phyloP scores from a whole-genome alignment of 352 stramenopile species.

The Phytophthora palmivora region DNA sequence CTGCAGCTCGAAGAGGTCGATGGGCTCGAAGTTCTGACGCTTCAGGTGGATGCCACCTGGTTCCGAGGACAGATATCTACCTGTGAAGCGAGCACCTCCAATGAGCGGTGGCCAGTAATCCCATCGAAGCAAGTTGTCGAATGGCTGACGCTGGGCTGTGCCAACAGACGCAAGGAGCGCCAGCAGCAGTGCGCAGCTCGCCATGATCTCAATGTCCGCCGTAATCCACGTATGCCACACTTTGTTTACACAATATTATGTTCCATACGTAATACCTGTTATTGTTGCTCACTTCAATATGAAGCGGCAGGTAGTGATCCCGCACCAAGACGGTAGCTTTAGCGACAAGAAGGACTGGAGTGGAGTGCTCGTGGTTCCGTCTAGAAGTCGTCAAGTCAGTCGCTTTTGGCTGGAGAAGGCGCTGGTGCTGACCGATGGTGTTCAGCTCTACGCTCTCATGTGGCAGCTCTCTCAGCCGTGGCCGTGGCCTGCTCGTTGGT shows the following conservation, averaged over 20 bases:
- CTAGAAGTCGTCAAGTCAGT: conserved; percentile 37
- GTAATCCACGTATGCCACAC: too few relatives aligned
- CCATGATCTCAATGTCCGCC: conserved; percentile 16
- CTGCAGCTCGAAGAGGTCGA: conserved; percentile 70
- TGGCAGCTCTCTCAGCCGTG: conserved; percentile 85
- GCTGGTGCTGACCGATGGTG: conserved; percentile 46
- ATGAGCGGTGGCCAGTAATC: conserved; percentile 73
- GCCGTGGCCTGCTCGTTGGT: conserved; percentile 72
- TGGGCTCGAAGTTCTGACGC: conserved; percentile 54
- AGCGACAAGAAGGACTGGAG: conserved; percentile 17
- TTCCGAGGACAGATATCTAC: conserved; percentile 60
- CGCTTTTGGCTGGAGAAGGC: conserved; percentile 72
- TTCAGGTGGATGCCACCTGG: conserved; percentile 52
- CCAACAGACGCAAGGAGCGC: conserved; percentile 4
- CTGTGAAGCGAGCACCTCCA: conserved; percentile 55
- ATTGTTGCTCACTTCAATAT: conserved; percentile 37
- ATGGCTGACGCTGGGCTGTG: conserved; percentile 1
- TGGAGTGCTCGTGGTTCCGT: conserved; percentile 6
- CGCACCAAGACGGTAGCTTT: conserved; percentile 9
- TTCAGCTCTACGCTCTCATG: conserved; percentile 73
- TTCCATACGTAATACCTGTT: background rate
- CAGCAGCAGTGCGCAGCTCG: conserved; percentile 10
- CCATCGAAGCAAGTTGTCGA: conserved; percentile 47
- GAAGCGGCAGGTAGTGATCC: conserved; percentile 31
- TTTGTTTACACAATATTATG: too few relatives aligned